A percentile compares a stretch with the other conserved stretches of the same genome.
These are phyloP conservation scores for Oxytropis ochrocephala DNA, from an alignment of 306 rosid species.

Conservation along the genomic window DNA sequence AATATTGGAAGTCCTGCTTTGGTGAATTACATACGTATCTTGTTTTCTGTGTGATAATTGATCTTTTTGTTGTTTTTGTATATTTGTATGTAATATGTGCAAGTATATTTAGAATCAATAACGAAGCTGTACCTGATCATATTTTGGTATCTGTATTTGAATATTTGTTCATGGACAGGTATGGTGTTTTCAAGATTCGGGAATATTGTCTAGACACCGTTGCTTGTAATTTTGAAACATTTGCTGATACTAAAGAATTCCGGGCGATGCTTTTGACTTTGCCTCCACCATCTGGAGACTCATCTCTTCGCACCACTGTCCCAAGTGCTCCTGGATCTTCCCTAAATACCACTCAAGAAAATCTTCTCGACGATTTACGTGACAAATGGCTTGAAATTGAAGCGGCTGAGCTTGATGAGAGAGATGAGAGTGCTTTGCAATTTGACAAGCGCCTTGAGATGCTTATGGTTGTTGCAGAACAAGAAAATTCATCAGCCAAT, in stretches of 20 bases:
- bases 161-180: constrained; percentile 45
- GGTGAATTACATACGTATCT: not conserved
- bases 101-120: not conserved
- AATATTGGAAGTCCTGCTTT: not conserved
- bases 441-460: constrained; percentile 89
- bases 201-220: constrained; percentile 80
- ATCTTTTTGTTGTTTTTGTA: not conserved
- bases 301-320: constrained; percentile 77
- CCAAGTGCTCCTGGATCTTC: constrained; percentile 93
- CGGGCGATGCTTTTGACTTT: constrained; percentile 74
- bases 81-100: not conserved
- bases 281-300: constrained; percentile 95
- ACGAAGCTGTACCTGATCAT: not conserved
- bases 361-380: constrained; percentile 87
- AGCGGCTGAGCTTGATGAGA: constrained; percentile 90
- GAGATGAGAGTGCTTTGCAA: constrained; percentile 89
- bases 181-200: constrained; percentile 76
- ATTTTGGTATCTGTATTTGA: constrained; percentile 5
- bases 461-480: constrained; percentile 81
- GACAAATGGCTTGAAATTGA: constrained; percentile 98
- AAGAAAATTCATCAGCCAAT: constrained; percentile 47
- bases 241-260: constrained; percentile 75
- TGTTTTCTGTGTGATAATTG: not conserved
- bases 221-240: constrained; percentile 82
- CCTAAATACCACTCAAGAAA: constrained; percentile 58